These are phyloP conservation scores for Xylariaceae sp. DNA, from an alignment of 2,329 filamentous ascomycete species.

Conservation along the genomic window DNA sequence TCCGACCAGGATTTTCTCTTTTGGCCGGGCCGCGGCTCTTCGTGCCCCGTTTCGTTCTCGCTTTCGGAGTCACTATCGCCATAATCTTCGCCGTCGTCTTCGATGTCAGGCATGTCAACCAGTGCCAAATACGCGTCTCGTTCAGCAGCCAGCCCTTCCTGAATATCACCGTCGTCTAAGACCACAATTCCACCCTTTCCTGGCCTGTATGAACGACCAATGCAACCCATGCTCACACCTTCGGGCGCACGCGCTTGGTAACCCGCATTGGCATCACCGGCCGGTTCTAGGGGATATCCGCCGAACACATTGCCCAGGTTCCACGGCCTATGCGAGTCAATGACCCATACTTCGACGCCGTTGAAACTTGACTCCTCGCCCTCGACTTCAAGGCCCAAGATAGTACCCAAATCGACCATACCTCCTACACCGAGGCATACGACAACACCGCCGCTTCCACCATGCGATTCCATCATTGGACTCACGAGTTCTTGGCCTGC, in stretches of 20 bases:
- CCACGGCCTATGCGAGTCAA: slow-evolving; percentile 91
- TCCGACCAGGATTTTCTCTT: slow-evolving; percentile 84
- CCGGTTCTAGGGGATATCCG: slow-evolving; percentile 62
- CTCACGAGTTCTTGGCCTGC: slow-evolving; percentile 77
- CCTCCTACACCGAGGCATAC: slow-evolving; percentile 92
- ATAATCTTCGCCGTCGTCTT: slow-evolving; percentile 69
- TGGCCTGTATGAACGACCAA: slow-evolving; percentile 72
- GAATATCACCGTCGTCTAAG: slow-evolving; percentile 94
- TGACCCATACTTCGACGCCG: slow-evolving; percentile 92
- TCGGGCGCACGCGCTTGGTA: slow-evolving; percentile 56
- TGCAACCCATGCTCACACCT: slow-evolving; percentile 73
- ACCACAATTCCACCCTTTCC: slow-evolving; percentile 88
- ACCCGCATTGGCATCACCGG: slow-evolving; percentile 49
- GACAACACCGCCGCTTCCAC: slow-evolving; percentile 85
- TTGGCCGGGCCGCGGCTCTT: slow-evolving; percentile 51
- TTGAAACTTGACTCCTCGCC: slow-evolving; percentile 70
- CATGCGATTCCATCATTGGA: slow-evolving; percentile 83
- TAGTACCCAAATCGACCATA: slow-evolving; percentile 80
- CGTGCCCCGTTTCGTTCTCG: slow-evolving; percentile 54
- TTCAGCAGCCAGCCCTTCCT: slow-evolving; percentile 75
- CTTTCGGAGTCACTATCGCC: slow-evolving; percentile 60
- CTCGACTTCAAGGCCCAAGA: slow-evolving; percentile 74
- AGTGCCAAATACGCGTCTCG: slow-evolving; percentile 83
- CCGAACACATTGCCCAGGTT: slow-evolving; percentile 94
- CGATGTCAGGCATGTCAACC: slow-evolving; percentile 86